Conservation (phyloP, 108 stramenopile species). For the Conticribra guillardii region DNA sequence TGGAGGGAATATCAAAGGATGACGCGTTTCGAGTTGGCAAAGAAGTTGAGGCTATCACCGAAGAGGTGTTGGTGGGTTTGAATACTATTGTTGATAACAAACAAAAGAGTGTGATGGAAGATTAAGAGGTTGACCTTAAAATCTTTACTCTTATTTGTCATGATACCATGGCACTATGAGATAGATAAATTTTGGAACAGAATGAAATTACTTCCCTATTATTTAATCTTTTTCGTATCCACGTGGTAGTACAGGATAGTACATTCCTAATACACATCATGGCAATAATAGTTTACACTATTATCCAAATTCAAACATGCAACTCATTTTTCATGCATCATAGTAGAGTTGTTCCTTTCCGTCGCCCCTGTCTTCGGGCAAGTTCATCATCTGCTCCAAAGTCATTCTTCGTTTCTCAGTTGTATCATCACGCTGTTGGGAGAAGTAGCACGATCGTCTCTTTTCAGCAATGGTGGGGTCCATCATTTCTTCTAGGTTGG, state of each 20-base stretch:
- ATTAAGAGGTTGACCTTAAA: too few relatives aligned
- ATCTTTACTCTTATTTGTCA: too few relatives aligned
- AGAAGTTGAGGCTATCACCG: conserved; percentile 78
- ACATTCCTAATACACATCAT: too few relatives aligned
- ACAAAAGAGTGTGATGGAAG: conserved; percentile 79
- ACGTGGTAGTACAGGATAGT: too few relatives aligned
- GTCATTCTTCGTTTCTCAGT: conserved; percentile 42
- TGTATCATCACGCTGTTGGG: conserved; percentile 21
- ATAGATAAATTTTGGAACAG: too few relatives aligned
- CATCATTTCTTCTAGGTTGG: conserved; percentile 51
- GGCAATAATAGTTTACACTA: too few relatives aligned
- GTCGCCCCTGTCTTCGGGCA: conserved; percentile 28
- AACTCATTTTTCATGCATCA: too few relatives aligned
- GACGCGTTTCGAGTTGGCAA: conserved; percentile 85
- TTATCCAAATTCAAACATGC: too few relatives aligned
- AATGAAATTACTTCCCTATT: too few relatives aligned
- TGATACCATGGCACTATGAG: too few relatives aligned
- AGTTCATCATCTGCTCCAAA: conserved; percentile 36
- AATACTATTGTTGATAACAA: conserved; percentile 76
- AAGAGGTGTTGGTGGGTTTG: conserved; percentile 62
- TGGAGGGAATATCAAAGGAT: conserved; percentile 84
- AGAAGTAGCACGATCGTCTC: conserved; percentile 38
- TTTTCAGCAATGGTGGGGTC: conserved; percentile 50
- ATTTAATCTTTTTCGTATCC: too few relatives aligned
- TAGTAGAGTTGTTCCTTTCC: too few relatives aligned